These are phyloP conservation scores for Tuctoria greenei DNA, from an alignment of 176 grass and related monocot species.

Conservation along the genomic window DNA sequence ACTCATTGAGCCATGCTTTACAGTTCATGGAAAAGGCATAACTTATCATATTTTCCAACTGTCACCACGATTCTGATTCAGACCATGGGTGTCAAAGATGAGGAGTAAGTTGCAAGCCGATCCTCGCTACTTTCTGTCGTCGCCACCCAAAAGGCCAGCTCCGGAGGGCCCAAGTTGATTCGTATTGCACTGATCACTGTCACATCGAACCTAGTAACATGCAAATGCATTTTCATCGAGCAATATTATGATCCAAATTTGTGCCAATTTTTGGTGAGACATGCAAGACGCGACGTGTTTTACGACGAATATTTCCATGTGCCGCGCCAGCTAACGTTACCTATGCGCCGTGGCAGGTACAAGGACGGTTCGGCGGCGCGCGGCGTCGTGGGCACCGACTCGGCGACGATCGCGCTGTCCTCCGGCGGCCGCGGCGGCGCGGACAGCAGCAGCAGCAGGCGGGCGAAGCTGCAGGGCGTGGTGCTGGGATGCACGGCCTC, in stretches of 20 bases:
- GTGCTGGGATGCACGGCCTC: constrained; percentile 82
- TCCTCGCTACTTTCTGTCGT: neutral
- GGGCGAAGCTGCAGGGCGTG: constrained; percentile 62
- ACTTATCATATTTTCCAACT: constrained; percentile 32
- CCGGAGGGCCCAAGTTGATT: neutral
- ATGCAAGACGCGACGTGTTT: neutral
- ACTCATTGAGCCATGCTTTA: constrained; percentile 22
- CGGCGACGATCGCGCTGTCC: constrained; percentile 65
- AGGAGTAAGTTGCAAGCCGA: constrained; percentile 27
- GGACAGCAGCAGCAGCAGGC: neutral
- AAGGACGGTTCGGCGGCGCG: constrained; percentile 56
- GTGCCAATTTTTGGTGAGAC: neutral
- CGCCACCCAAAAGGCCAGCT: neutral
- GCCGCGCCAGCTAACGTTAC: neutral
- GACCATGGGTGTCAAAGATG: neutral
- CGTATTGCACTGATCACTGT: neutral
- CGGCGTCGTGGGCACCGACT: constrained; percentile 69
- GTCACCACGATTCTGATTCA: constrained; percentile 11
- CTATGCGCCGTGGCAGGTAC: constrained; percentile 54
- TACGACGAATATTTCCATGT: constrained; percentile 30
- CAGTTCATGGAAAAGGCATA: constrained; percentile 35
- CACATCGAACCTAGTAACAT: neutral
- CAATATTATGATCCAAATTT: neutral
- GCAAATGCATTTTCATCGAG: neutral
- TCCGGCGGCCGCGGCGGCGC: constrained; percentile 1